These are phyloP conservation scores for Allium cepa DNA, from an alignment of 106 monocot species.

Conservation along the genomic window DNA sequence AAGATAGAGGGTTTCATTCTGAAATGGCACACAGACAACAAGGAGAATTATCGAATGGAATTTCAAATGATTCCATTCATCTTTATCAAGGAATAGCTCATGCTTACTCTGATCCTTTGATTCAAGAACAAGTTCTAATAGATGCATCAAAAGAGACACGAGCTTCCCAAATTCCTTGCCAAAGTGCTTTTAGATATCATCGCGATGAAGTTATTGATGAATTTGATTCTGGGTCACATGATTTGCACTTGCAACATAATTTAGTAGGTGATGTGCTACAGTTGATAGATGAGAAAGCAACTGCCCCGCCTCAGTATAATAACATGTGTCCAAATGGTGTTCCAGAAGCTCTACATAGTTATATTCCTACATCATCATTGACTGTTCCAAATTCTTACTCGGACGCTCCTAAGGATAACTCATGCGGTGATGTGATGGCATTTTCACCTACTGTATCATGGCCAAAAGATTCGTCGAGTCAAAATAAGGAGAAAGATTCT, in stretches of 20 bases:
- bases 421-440: constrained; percentile 1
- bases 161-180: constrained; percentile 3
- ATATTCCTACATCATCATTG: constrained; percentile 18
- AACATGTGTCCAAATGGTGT: constrained; percentile 20
- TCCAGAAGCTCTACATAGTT: constrained; percentile 31
- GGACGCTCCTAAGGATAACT: constrained; percentile 10
- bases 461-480: constrained; percentile 17
- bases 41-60: constrained; percentile 13
- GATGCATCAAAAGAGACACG: constrained; percentile 10
- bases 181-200: constrained; percentile 8
- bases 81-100: constrained; percentile 37
- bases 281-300: constrained; percentile 13
- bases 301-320: constrained; percentile 6
- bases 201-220: neutral
- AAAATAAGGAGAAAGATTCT: constrained; percentile 4
- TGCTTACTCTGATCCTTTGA: constrained; percentile 61
- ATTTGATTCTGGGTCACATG: neutral
- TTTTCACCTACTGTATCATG: constrained; percentile 12
- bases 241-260: constrained; percentile 12
- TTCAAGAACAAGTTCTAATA: constrained; percentile 25
- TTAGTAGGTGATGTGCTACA: constrained; percentile 18
- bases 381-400: constrained; percentile 8
- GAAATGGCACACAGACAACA: constrained; percentile 27
- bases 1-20: constrained; percentile 33
- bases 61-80: constrained; percentile 28